Evolutionary conservation across 768 basidiomycete species (phyloP), one percentile per base, ranked within the genome.

Genomic region (Collybia mongolica): DNA sequence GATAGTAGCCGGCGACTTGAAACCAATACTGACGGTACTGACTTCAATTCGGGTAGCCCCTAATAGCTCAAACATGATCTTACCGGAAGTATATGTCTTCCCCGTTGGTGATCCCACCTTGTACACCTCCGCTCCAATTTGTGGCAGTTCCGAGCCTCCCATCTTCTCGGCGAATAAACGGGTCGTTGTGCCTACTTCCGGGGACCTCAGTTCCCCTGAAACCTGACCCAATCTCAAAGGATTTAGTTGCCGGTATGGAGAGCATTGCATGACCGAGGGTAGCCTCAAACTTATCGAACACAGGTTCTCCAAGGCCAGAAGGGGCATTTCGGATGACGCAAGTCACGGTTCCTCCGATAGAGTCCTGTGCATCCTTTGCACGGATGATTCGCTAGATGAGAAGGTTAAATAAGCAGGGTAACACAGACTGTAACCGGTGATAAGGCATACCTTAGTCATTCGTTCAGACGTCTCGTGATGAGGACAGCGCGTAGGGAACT

Each of bases 1-100:
- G 65, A 99, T 99, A 48, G 97, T 99, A 41, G 97, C 97, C 48
- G 97, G 97, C 15, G 93, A 93, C 73, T 99, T 99, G 83, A 99
- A 99, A 8, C 90, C 95, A 59, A 98, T 80, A 50, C 94, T 97
- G 49, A 5, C 11, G 18, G 22, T 35, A 11, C 26, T 17, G 41
- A 3, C 19, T 38, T 40, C n/a, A 19, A 23, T 37, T 26, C 39
- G 17, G 11, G 37, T 54, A 38, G 53, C 19, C 17, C 19, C 32
- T 28, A 18, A 36, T 50, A 52, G 23, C 32, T 23, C 48, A 48
- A 63, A 45, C 32, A 35, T 44, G 20, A 20, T 62, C 81, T 56
- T 60, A 88, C 93, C 93, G 81, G 79, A 99, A 99, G 77, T 98
- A 99, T 60, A 99, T 88, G 62, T 92, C 84, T 74, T 99, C 94